Conservation (phyloP, 2,329 filamentous ascomycete species). For the Daldinia eschscholtzii region DNA sequence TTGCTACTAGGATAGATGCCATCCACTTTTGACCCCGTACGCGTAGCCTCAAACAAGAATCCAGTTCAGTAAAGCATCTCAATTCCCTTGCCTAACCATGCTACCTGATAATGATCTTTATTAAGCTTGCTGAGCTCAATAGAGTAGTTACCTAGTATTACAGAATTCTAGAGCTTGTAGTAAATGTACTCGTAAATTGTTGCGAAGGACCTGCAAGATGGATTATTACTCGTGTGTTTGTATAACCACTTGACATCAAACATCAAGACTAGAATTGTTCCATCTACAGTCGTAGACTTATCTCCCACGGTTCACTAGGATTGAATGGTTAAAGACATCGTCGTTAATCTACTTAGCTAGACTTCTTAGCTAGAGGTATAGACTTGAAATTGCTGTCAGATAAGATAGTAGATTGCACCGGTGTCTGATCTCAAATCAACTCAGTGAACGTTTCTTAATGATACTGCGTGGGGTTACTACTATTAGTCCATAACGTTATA, state of each 20-base stretch:
- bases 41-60: background rate
- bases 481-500: background rate
- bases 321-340: background rate
- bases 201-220: too few species aligned
- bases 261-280: background rate
- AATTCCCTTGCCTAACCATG: background rate
- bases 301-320: background rate
- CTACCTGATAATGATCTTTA: too few species aligned
- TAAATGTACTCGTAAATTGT: too few species aligned
- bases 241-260: background rate
- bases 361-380: constrained; percentile 1
- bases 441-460: background rate
- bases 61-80: background rate
- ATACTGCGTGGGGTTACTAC: background rate
- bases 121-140: too few species aligned
- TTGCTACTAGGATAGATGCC: background rate
- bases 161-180: too few species aligned
- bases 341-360: background rate
- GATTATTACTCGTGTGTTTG: too few species aligned
- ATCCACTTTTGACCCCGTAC: constrained; percentile 1
- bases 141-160: too few species aligned
- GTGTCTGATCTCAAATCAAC: background rate
- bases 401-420: too few species aligned
- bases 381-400: background rate
- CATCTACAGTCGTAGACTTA: background rate